Conservation (phyloP, 768 basidiomycete species). For the Auricularia sp. region DNA sequence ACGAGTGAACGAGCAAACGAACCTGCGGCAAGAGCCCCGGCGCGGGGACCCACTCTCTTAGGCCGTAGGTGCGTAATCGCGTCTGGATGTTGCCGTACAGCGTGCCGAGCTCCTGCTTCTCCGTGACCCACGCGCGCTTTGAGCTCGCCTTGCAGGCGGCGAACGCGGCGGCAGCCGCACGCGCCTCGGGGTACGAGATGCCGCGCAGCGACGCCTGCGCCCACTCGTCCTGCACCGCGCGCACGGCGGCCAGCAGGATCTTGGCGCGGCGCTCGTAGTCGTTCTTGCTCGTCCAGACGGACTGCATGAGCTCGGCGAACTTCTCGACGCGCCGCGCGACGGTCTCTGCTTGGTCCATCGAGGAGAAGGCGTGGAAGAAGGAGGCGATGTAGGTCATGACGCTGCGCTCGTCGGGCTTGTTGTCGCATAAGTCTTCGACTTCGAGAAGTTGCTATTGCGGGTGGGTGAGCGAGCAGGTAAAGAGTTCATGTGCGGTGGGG, state of each 20-base stretch:
- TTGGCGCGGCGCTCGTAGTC: constrained; percentile 79
- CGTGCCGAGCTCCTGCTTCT: constrained; percentile 78
- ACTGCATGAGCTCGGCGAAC: constrained; percentile 92
- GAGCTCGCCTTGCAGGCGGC: constrained; percentile 73
- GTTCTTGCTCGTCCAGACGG: constrained; percentile 76
- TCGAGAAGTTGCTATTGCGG: constrained; percentile 69
- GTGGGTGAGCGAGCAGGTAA: constrained; percentile 19
- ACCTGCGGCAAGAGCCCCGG: constrained; percentile 35
- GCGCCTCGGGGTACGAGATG: constrained; percentile 70
- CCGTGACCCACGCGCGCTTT: constrained; percentile 82
- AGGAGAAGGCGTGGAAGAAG: constrained; percentile 96
- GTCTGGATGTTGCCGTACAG: constrained; percentile 91
- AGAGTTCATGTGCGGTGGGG: constrained; percentile 1
- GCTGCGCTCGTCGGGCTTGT: constrained; percentile 88
- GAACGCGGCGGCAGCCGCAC: constrained; percentile 62
- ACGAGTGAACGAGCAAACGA: background rate
- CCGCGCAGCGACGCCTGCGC: constrained; percentile 51
- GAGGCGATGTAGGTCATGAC: constrained; percentile 98
- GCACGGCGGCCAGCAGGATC: constrained; percentile 43
- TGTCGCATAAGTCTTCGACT: constrained; percentile 88
- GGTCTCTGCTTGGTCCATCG: constrained; percentile 94
- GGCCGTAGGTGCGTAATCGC: constrained; percentile 81
- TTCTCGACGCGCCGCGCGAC: constrained; percentile 90
- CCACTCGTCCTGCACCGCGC: constrained; percentile 64
- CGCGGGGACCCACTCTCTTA: constrained; percentile 74